These are phyloP conservation scores for Arachis stenosperma DNA, from an alignment of 306 rosid genomes.

Conservation along the genomic window DNA sequence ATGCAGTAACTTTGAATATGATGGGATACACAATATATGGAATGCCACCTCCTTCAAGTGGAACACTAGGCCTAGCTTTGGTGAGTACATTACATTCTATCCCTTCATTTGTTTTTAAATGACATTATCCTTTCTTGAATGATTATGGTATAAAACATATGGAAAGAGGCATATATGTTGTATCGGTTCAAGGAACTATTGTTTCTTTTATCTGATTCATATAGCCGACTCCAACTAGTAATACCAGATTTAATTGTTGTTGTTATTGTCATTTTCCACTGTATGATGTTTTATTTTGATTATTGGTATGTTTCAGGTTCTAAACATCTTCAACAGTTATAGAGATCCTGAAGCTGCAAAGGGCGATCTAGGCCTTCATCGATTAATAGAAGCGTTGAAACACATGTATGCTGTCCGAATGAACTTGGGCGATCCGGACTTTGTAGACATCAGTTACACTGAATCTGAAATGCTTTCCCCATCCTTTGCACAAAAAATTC, in stretches of 20 bases:
- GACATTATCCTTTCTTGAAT: constrained; percentile 6
- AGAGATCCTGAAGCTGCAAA: constrained; percentile 60
- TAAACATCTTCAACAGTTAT: constrained; percentile 76
- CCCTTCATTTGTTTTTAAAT: constrained; percentile 9
- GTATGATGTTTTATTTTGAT: background rate
- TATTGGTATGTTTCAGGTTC: constrained; percentile 54
- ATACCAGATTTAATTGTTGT: background rate
- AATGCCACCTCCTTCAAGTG: constrained; percentile 98
- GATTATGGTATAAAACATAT: constrained; percentile 2
- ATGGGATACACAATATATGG: constrained; percentile 77
- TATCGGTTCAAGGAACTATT: constrained; percentile 1
- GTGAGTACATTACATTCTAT: constrained; percentile 45
- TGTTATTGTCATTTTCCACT: background rate
- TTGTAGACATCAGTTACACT: constrained; percentile 49
- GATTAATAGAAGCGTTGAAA: constrained; percentile 82
- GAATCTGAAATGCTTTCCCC: constrained; percentile 72
- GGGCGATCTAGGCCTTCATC: constrained; percentile 79
- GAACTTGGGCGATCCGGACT: constrained; percentile 92
- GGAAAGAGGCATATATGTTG: background rate
- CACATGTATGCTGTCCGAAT: constrained; percentile 80
- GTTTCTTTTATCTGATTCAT: too few species aligned
- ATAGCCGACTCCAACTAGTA: too few species aligned
- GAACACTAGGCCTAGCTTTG: constrained; percentile 78
- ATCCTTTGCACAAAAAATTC: constrained; percentile 67
- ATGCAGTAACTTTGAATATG: constrained; percentile 59